These are phyloP conservation scores for Rhizopogon roseolus DNA, from an alignment of 768 basidiomycete species.

Conservation along the genomic window DNA sequence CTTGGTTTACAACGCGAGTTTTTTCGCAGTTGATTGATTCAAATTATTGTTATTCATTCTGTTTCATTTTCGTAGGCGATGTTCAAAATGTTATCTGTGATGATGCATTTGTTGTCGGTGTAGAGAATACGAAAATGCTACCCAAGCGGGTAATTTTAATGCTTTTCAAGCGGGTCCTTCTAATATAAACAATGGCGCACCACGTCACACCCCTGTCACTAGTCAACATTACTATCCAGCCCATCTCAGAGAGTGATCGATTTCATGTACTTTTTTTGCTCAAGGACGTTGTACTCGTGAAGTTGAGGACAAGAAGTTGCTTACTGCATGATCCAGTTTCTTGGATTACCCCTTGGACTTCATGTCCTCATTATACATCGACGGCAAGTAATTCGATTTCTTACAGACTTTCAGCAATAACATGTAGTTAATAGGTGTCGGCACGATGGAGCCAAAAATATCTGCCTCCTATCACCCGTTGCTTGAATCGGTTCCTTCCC, in stretches of 20 bases:
- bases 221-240: conserved; percentile 12
- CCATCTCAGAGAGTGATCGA: conserved; percentile 26
- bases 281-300: conserved; percentile 32
- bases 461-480: conserved; percentile 29
- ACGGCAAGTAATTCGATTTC: background rate
- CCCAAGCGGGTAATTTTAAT: no score
- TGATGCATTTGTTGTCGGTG: no score
- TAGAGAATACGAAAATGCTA: no score
- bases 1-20: no score
- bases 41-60: no score
- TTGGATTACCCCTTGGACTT: conserved; percentile 38
- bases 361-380: conserved; percentile 24
- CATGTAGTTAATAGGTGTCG: conserved; percentile 6
- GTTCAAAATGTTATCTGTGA: no score
- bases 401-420: background rate
- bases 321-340: conserved; percentile 29
- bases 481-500: conserved; percentile 29
- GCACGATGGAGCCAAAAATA: conserved; percentile 30
- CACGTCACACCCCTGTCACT: no score
- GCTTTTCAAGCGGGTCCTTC: no score
- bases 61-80: no score
- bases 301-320: conserved; percentile 22
- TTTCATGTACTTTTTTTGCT: conserved; percentile 36
- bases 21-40: no score
- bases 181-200: no score